Conservation (phyloP, 768 basidiomycete species). For the Grammothele lineata region DNA sequence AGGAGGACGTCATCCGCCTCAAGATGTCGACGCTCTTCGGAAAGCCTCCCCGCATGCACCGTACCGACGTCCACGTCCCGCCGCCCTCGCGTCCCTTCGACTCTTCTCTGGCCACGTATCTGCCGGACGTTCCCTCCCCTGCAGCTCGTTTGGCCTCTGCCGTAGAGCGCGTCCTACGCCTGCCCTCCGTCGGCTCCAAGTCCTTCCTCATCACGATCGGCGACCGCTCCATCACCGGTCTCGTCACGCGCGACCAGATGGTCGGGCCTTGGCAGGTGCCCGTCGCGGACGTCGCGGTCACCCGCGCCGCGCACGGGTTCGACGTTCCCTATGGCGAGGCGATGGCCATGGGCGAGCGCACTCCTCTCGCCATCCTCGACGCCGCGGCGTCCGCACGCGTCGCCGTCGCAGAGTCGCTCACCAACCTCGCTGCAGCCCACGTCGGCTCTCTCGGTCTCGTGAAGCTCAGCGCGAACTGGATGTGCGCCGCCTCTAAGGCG, state of each 20-base stretch:
- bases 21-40: slow-evolving; percentile 96
- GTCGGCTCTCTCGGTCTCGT: slow-evolving; percentile 65
- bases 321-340: slow-evolving; percentile 82
- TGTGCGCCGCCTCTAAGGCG: slow-evolving; percentile 88
- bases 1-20: slow-evolving; percentile 76
- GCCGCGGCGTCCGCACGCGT: slow-evolving; percentile 92
- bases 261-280: slow-evolving; percentile 99
- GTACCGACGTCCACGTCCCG: slow-evolving; percentile 48
- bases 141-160: slow-evolving; percentile 55
- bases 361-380: slow-evolving; percentile 83
- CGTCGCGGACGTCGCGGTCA: slow-evolving; percentile 95
- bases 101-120: slow-evolving; percentile 59
- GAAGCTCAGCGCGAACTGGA: slow-evolving; percentile 99
- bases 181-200: slow-evolving; percentile 93
- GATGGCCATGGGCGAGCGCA: slow-evolving; percentile 98
- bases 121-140: slow-evolving; percentile 37
- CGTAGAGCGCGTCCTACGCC: slow-evolving; percentile 75
- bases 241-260: slow-evolving; percentile 97
- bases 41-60: slow-evolving; percentile 89
- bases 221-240: slow-evolving; percentile 89
- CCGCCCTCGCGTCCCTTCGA: slow-evolving; percentile 52
- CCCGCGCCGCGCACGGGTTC: slow-evolving; percentile 92
- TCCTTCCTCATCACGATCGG: slow-evolving; percentile 99
- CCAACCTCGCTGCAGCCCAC: slow-evolving; percentile 82
- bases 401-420: slow-evolving; percentile 92